Evolutionary conservation across 1,139 yeast genomes (phyloP).

Genomic region (Protomyces inouyei): DNA sequence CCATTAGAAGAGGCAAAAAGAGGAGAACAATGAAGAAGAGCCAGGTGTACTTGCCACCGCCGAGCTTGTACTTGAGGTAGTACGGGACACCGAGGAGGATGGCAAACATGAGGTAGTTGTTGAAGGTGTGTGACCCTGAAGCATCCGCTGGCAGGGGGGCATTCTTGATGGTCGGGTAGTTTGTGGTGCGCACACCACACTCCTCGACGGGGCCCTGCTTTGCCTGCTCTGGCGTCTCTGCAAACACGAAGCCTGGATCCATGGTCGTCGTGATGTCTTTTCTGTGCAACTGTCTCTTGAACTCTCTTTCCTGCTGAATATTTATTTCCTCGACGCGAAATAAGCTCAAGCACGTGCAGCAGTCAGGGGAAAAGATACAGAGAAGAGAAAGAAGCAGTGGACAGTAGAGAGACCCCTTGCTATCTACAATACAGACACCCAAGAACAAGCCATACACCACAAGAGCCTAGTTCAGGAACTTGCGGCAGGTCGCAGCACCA

Average conservation of each 20-base stretch:
- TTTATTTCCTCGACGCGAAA: no score
- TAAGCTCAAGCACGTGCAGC: no score
- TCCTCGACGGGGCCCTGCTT: background rate
- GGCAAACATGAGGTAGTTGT: conserved; percentile 54
- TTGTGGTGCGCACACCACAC: conserved; percentile 58
- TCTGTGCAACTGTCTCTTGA: background rate
- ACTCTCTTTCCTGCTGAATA: no score
- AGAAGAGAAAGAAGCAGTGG: no score
- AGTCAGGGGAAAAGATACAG: no score
- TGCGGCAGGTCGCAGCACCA: conserved; percentile 92
- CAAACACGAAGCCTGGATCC: conserved; percentile 27
- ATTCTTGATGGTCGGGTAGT: conserved; percentile 67
- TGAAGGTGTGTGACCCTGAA: conserved; percentile 73
- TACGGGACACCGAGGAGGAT: conserved; percentile 59
- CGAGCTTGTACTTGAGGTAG: conserved; percentile 59
- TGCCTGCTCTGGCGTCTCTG: conserved; percentile 15
- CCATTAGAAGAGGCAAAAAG: conserved; percentile 64
- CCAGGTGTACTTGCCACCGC: conserved; percentile 66
- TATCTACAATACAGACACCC: background rate
- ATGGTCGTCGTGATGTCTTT: background rate
- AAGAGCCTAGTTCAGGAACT: conserved; percentile 60
- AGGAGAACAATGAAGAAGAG: conserved; percentile 51
- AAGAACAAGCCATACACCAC: background rate
- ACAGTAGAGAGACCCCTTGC: no score
- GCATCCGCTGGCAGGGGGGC: conserved; percentile 93